These are phyloP conservation scores for Russula earlei DNA, from an alignment of 768 basidiomycete species.

Conservation along the genomic window DNA sequence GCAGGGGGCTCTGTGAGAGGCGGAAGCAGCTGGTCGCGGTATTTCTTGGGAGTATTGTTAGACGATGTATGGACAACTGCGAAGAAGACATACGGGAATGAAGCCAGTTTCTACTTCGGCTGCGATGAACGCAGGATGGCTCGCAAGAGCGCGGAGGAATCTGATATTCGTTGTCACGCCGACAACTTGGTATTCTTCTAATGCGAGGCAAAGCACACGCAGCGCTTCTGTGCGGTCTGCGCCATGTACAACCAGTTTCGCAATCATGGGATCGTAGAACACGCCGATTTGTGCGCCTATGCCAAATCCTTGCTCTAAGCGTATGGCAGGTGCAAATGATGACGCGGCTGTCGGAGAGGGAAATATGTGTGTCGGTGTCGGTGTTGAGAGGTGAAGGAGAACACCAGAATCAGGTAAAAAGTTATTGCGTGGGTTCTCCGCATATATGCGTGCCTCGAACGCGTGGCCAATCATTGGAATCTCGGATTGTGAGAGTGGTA, in stretches of 20 bases:
- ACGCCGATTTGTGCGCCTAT: slow-evolving; percentile 76
- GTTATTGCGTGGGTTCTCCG: slow-evolving; percentile 87
- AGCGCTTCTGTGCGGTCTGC: slow-evolving; percentile 77
- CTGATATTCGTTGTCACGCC: slow-evolving; percentile 90
- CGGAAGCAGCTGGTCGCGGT: slow-evolving; percentile 75
- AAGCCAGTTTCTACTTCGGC: slow-evolving; percentile 89
- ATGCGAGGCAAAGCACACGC: slow-evolving; percentile 64
- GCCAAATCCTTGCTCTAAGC: slow-evolving; percentile 86
- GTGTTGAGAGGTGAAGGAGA: slow-evolving; percentile 73
- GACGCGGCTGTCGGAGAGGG: slow-evolving; percentile 33
- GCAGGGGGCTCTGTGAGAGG: slow-evolving; percentile 46
- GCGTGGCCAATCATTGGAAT: slow-evolving; percentile 89
- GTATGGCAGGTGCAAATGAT: slow-evolving; percentile 47
- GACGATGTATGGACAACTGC: not conserved
- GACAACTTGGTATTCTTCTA: slow-evolving; percentile 85
- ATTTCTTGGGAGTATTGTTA: slow-evolving; percentile 47
- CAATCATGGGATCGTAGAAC: slow-evolving; percentile 88
- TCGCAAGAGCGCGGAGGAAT: slow-evolving; percentile 71
- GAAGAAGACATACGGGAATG: slow-evolving; percentile 49
- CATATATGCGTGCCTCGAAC: slow-evolving; percentile 93
- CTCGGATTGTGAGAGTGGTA: slow-evolving; percentile 65
- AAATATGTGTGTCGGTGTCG: slow-evolving; percentile 60
- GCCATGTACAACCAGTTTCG: slow-evolving; percentile 86
- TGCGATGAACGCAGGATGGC: slow-evolving; percentile 63
- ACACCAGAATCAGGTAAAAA: slow-evolving; percentile 88